Evolutionary conservation across 805 yeast species (phyloP), one percentile per base, ranked within the genome.

Genomic region (Wickerhamiella vanderwaltii): DNA sequence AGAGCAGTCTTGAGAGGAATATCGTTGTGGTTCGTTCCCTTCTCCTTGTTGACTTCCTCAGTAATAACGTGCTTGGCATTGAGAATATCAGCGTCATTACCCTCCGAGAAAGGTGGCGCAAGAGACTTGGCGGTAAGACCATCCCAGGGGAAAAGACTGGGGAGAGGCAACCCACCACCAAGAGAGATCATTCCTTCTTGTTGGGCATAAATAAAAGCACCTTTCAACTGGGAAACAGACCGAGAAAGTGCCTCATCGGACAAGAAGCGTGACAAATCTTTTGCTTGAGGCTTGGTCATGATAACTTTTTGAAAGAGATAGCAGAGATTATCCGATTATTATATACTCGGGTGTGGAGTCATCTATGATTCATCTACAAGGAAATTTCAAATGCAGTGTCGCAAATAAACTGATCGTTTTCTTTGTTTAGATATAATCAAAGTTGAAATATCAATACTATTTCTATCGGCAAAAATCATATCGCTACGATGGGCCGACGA

Each of bases 81-180:
- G 41, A 46, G 46, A 22, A 42, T 38, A 20, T 46, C 51, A 32
- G 55, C 50, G 28, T 50, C 50, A 48, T 84, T 80, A 43, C 95
- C 95, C 22, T 75, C 68, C 11, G 66, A 54, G 59, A 86, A 88
- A 1, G 94, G 93, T 43, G 95, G 94, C n/a, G 53, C 57, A 35
- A 57, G 56, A 5, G 85, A 67, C 43, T 73, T 74, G 11, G 80
- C 79, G 17, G 69, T 59, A 44, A 88, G 59, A 50, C 75, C 73
- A 54, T 86, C 84, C 72, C 88, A 84, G 33, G 98, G 97, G 72
- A 88, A 88, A 63, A 83, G 81, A 48, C 81, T 88, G 19, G 95
- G 66, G 59, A 84, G 65, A 11, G 98, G 98, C 52, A 88, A 72
- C 6, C 98, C 98, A 53, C 97, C 98, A 43, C 96, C 97, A 43